phyloP scores from a whole-genome alignment of 1,284 basidiomycete genomes.

The Rhizoctonia solani region DNA sequence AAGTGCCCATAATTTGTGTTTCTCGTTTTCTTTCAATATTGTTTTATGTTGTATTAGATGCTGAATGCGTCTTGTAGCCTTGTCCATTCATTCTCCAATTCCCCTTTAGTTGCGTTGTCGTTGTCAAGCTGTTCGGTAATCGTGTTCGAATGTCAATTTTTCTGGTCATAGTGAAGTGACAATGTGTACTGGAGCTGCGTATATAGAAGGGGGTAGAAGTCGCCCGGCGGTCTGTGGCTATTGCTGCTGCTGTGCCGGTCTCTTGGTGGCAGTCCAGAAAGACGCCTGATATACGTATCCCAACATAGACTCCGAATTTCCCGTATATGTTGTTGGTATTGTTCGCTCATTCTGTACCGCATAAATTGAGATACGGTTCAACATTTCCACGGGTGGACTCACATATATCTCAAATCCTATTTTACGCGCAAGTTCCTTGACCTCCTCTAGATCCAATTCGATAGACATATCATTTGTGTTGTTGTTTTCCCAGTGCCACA shows the following conservation, averaged over 20 bases:
- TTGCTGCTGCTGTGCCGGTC: neutral
- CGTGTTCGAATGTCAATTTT: constrained; percentile 24
- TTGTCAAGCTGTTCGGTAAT: constrained; percentile 27
- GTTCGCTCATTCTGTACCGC: constrained; percentile 70
- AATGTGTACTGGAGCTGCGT: neutral
- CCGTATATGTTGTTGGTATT: constrained; percentile 86
- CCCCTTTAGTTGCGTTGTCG: neutral
- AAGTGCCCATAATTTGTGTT: constrained; percentile 17
- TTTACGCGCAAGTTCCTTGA: constrained; percentile 71
- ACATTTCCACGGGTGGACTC: constrained; percentile 45
- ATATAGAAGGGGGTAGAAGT: neutral
- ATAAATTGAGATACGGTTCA: neutral
- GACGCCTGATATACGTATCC: constrained; percentile 82
- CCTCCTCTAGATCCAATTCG: constrained; percentile 87
- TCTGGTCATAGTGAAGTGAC: neutral
- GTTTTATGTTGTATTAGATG: constrained; percentile 35
- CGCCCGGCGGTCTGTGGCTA: neutral
- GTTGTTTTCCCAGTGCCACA: constrained; percentile 97
- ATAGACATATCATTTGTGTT: constrained; percentile 77
- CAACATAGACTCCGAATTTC: constrained; percentile 82
- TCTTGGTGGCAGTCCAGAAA: constrained; percentile 84
- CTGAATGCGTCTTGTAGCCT: constrained; percentile 34
- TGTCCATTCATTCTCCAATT: constrained; percentile 3
- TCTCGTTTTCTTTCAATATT: constrained; percentile 7
- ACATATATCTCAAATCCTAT: constrained; percentile 87